These are phyloP conservation scores for Thalassiosira livingstoniorum DNA, from an alignment of 352 stramenopile genomes.

Conservation along the genomic window DNA sequence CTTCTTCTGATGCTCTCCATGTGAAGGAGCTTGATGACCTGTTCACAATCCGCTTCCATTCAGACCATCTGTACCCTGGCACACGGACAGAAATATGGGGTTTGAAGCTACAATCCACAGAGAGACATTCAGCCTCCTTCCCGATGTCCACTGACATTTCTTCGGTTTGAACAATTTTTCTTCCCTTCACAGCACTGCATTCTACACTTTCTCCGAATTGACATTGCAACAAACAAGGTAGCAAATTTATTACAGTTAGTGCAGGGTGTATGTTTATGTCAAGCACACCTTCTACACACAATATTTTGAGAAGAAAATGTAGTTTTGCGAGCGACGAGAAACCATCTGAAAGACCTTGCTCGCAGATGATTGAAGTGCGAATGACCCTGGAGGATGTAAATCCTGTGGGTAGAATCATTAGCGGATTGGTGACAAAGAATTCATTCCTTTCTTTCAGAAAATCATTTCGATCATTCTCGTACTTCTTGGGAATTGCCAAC, in stretches of 20 bases:
- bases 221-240: constrained; percentile 79
- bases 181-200: constrained; percentile 18
- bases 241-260: constrained; percentile 76
- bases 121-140: constrained; percentile 42
- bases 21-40: constrained; percentile 63
- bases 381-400: constrained; percentile 66
- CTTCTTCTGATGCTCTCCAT: constrained; percentile 70
- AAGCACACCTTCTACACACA: constrained; percentile 64
- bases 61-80: constrained; percentile 60
- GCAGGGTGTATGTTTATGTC: constrained; percentile 74
- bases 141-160: constrained; percentile 37
- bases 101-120: constrained; percentile 48
- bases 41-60: constrained; percentile 81
- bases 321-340: constrained; percentile 44
- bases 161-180: constrained; percentile 52
- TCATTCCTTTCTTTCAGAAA: constrained; percentile 33
- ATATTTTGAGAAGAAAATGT: constrained; percentile 75
- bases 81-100: constrained; percentile 40
- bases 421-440: constrained; percentile 46
- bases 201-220: constrained; percentile 71
- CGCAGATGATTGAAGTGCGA: constrained; percentile 61
- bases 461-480: constrained; percentile 19
- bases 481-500: constrained; percentile 62
- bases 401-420: constrained; percentile 81
- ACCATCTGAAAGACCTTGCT: constrained; percentile 55